These are phyloP conservation scores for Phytophthora meadii DNA, from an alignment of 352 stramenopile species.

Conservation along the genomic window DNA sequence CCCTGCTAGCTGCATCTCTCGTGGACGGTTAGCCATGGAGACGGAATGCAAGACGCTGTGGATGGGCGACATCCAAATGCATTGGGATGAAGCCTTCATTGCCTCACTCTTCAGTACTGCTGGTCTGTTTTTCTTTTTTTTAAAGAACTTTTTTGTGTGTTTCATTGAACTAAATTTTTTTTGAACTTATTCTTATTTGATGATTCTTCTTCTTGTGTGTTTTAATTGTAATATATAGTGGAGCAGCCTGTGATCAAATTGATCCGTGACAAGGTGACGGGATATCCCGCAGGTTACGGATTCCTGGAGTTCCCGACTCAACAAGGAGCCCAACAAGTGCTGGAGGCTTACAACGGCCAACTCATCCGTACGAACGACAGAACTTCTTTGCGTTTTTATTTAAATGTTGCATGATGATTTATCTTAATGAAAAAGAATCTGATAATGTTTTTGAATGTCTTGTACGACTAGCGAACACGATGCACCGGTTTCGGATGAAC, in stretches of 20 bases:
- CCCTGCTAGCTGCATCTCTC: not conserved
- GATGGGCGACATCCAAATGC: slow-evolving; percentile 92
- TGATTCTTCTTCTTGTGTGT: slow-evolving; percentile 10
- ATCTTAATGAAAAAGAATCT: slow-evolving; percentile 5
- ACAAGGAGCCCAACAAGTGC: slow-evolving; percentile 80
- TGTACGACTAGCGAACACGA: slow-evolving; percentile 74
- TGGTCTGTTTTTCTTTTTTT: slow-evolving; percentile 19
- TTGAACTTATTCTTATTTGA: not conserved
- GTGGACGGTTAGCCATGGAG: slow-evolving; percentile 28
- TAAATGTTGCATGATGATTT: not conserved
- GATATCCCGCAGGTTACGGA: slow-evolving; percentile 89
- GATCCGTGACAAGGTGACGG: slow-evolving; percentile 91
- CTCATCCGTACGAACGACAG: slow-evolving; percentile 70
- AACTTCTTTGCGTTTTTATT: not conserved
- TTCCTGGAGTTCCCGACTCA: slow-evolving; percentile 92
- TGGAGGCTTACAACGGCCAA: slow-evolving; percentile 89
- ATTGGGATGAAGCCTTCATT: slow-evolving; percentile 92
- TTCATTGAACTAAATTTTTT: slow-evolving; percentile 5
- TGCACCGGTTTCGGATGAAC: slow-evolving; percentile 93
- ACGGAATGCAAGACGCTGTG: slow-evolving; percentile 87
- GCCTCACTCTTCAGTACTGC: slow-evolving; percentile 81
- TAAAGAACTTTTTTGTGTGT: too few species aligned
- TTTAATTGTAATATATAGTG: slow-evolving; percentile 34
- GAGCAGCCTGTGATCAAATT: slow-evolving; percentile 90
- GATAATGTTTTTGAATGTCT: slow-evolving; percentile 11